Base-by-base conservation (phyloP, 2,329 filamentous ascomycete species). In the Monosporascus sp. region DNA sequence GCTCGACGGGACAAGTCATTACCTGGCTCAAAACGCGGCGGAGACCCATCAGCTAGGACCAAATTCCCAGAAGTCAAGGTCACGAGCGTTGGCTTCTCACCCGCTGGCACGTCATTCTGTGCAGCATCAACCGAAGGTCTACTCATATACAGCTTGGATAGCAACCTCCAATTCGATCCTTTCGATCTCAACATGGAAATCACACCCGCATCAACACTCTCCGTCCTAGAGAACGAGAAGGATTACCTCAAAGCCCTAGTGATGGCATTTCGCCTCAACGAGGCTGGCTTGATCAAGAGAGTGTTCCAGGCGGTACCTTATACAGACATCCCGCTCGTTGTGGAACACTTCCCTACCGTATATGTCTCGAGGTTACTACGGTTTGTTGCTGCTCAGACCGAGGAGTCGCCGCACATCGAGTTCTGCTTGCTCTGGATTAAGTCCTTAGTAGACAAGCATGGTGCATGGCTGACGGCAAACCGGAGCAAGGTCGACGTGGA, bases 211-310 rank as follows among this genome's bases (percentile, higher is more conserved):
- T 91, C 87, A 2, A 94, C 91, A 0, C 78, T 97, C 1, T 74
- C 80, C 4, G 81, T 87, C 9, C 74, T 88, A 35, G 78, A 87
- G 53, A 75, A 72, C 43, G 85, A 91, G 52, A 82, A 81, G 57
- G 89, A 96, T 66, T 96, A 89, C 70, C 81, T 97, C 58, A 96
- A 94, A 72, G 93, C 94, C 1, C 77, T 99, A 6, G 86, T 97
- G 58, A 99, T 99, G 94, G 88, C 92, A 1, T 99, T 99, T 79
- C 88, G 95, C 6, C 85, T 99, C 54, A 97, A 96, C 72, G 90
- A 96, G 69, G 80, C 85, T 5, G 83, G 85, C 22, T 78, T 99
- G 47, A 84, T 97, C 57, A 88, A 88, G 62, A 85, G 85, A 51
- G 89, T 97, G 19, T 97, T 96, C 73, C 87, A 95, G 71, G 81